Percentiles rank a stretch among this genome's conserved stretches.
These are phyloP conservation scores for Rhizomucor pusillus DNA, from an alignment of 371 early-diverging fungal genomes.

Conservation along the genomic window DNA sequence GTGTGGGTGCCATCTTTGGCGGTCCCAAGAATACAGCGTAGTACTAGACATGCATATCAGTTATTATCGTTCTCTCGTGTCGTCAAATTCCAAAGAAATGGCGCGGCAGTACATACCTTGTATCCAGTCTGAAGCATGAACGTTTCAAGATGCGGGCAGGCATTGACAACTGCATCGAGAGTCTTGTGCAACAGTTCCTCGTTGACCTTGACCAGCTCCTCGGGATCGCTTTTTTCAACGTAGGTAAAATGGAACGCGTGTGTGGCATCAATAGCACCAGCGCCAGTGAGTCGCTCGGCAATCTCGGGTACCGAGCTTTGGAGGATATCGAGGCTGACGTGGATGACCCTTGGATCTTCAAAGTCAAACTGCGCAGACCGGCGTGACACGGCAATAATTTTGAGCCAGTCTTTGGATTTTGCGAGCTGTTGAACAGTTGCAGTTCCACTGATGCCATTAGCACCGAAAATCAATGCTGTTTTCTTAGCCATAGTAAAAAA, in stretches of 20 bases:
- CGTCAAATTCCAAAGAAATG: too few relatives aligned
- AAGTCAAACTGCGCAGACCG: conserved; percentile 13
- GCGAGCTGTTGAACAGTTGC: background rate
- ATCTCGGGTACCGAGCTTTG: background rate
- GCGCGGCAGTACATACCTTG: conserved; percentile 11
- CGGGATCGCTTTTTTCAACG: conserved; percentile 2
- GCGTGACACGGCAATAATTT: conserved; percentile 15
- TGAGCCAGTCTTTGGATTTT: conserved; percentile 3
- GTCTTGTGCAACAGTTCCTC: conserved; percentile 6
- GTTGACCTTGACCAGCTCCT: conserved; percentile 7
- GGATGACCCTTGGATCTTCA: conserved; percentile 4
- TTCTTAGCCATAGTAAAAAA: too few relatives aligned
- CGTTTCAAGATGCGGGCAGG: conserved; percentile 8
- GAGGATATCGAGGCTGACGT: conserved; percentile 11
- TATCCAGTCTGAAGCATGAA: conserved; percentile 12
- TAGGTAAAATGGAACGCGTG: conserved; percentile 13
- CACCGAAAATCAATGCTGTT: background rate
- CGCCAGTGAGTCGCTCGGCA: conserved; percentile 6
- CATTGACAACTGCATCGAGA: background rate
- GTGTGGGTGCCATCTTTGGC: background rate
- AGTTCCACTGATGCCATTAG: background rate
- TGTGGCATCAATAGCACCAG: conserved; percentile 1
- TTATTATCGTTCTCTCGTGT: too few relatives aligned
- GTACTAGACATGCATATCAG: too few relatives aligned
- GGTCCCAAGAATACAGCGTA: conserved; percentile 9